Conservation (phyloP, 2,329 filamentous ascomycete genomes). For the Fusarium guadeloupense region DNA sequence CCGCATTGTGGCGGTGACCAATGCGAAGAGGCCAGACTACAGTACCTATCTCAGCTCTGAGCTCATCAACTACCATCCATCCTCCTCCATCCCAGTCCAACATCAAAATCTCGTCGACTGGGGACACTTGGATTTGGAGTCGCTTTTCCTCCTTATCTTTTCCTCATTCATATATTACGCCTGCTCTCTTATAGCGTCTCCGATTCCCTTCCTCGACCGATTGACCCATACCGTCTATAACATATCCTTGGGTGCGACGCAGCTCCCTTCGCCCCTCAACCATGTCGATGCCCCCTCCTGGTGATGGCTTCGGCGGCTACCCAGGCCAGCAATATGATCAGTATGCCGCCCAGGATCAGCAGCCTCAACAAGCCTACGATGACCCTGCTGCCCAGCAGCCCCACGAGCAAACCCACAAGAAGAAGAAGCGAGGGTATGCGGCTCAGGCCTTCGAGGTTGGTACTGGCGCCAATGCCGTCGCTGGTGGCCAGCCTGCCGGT, state of each 20-base stretch:
- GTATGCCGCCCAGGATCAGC: slow-evolving; percentile 53
- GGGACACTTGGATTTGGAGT: slow-evolving; percentile 35
- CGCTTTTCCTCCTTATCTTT: slow-evolving; percentile 11
- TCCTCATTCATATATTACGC: not conserved
- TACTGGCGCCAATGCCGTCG: slow-evolving; percentile 79
- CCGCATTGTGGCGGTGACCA: slow-evolving; percentile 42
- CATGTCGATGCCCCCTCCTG: slow-evolving; percentile 66
- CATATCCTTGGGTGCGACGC: slow-evolving; percentile 41
- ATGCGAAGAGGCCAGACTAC: slow-evolving; percentile 43
- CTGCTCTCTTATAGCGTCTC: slow-evolving; percentile 22
- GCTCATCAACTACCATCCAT: slow-evolving; percentile 39
- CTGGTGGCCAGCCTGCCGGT: slow-evolving; percentile 57
- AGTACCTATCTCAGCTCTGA: slow-evolving; percentile 35
- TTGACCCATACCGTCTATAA: slow-evolving; percentile 27
- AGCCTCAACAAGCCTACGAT: slow-evolving; percentile 53
- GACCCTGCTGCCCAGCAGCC: slow-evolving; percentile 45
- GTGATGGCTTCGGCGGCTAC: slow-evolving; percentile 57
- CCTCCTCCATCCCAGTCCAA: slow-evolving; percentile 35
- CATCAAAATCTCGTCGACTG: slow-evolving; percentile 32
- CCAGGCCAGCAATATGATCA: slow-evolving; percentile 55
- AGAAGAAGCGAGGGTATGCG: slow-evolving; percentile 96
- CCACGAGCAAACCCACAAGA: slow-evolving; percentile 61
- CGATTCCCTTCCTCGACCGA: slow-evolving; percentile 10
- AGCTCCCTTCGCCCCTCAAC: slow-evolving; percentile 45
- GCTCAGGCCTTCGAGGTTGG: slow-evolving; percentile 95